These are phyloP conservation scores for Penicillium sp. DNA, from an alignment of 2,329 filamentous ascomycete species.

Conservation along the genomic window DNA sequence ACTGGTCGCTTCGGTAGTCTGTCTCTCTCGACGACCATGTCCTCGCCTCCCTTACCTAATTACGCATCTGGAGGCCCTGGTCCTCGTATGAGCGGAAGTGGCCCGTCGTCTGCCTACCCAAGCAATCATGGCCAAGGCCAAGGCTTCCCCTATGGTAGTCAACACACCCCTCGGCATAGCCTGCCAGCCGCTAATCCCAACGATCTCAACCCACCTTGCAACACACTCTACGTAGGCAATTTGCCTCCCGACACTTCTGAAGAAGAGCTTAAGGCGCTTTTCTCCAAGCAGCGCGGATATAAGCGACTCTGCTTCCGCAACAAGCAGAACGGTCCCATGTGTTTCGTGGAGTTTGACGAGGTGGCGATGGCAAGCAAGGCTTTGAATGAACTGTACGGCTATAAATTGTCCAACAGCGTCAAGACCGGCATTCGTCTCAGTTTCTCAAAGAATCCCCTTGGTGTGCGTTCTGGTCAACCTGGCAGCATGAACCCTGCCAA, in stretches of 20 bases:
- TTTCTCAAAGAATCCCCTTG: slow-evolving; percentile 96
- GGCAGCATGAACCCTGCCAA: slow-evolving; percentile 54
- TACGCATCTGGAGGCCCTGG: slow-evolving; percentile 52
- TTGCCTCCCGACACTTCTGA: slow-evolving; percentile 89
- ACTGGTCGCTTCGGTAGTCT: slow-evolving; percentile 68
- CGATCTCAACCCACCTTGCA: slow-evolving; percentile 95
- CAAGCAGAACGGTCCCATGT: slow-evolving; percentile 96
- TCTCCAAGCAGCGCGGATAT: slow-evolving; percentile 90
- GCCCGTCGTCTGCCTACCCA: slow-evolving; percentile 57
- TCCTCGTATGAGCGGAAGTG: slow-evolving; percentile 48
- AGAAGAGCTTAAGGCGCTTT: slow-evolving; percentile 91
- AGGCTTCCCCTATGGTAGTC: slow-evolving; percentile 57
- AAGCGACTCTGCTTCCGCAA: slow-evolving; percentile 93
- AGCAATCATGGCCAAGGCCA: slow-evolving; percentile 56
- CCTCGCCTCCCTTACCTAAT: slow-evolving; percentile 57
- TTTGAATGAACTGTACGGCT: slow-evolving; percentile 84
- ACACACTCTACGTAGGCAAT: slow-evolving; percentile 97
- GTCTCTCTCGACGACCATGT: slow-evolving; percentile 68
- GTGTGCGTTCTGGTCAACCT: slow-evolving; percentile 77
- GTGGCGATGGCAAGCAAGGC: slow-evolving; percentile 89
- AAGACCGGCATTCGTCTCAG: slow-evolving; percentile 94
- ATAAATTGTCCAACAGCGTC: slow-evolving; percentile 82
- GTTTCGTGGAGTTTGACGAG: slow-evolving; percentile 97
- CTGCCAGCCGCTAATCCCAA: slow-evolving; percentile 89
- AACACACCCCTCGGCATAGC: slow-evolving; percentile 62